Evolutionary conservation across 768 basidiomycete species (phyloP).

Genomic region (Lactarius indigo): DNA sequence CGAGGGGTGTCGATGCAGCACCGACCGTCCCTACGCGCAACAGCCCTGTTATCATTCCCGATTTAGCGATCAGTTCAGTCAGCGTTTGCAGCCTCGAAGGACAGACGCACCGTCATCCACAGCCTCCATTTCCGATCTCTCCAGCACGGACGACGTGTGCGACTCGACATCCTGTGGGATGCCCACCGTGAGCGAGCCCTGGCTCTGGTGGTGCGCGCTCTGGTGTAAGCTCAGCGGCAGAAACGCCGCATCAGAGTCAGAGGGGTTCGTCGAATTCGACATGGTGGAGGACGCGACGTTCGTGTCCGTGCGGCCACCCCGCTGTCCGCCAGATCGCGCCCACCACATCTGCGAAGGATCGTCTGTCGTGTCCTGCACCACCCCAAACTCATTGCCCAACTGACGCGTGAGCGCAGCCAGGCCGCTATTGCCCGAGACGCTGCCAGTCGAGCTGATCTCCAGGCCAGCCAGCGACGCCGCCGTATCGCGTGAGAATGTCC

Average conservation of each 20-base stretch:
- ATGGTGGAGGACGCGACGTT: constrained; percentile 26
- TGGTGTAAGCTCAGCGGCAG: constrained; percentile 33
- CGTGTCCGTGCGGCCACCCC: constrained; percentile 24
- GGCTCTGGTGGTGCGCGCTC: constrained; percentile 20
- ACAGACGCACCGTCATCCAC: constrained; percentile 38
- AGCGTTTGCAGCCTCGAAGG: not conserved
- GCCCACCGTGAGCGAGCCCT: constrained; percentile 29
- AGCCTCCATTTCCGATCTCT: constrained; percentile 30
- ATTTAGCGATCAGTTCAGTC: constrained; percentile 1
- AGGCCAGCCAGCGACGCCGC: constrained; percentile 27
- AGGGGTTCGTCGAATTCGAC: constrained; percentile 10
- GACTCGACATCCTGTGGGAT: constrained; percentile 39
- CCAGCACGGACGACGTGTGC: constrained; percentile 34
- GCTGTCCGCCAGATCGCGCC: constrained; percentile 26
- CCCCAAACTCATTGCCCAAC: constrained; percentile 37
- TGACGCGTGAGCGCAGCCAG: constrained; percentile 40
- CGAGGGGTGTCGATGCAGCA: constrained; percentile 47
- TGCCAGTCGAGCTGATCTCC: constrained; percentile 27
- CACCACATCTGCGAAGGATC: constrained; percentile 26
- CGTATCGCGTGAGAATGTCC: constrained; percentile 21
- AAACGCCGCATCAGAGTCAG: constrained; percentile 18
- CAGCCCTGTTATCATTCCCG: constrained; percentile 34
- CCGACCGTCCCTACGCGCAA: constrained; percentile 52
- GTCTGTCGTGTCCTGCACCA: constrained; percentile 22
- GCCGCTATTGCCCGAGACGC: constrained; percentile 25